These are phyloP conservation scores for Cercospora zeae-maydis DNA, from an alignment of 2,329 filamentous ascomycete genomes.

Conservation along the genomic window DNA sequence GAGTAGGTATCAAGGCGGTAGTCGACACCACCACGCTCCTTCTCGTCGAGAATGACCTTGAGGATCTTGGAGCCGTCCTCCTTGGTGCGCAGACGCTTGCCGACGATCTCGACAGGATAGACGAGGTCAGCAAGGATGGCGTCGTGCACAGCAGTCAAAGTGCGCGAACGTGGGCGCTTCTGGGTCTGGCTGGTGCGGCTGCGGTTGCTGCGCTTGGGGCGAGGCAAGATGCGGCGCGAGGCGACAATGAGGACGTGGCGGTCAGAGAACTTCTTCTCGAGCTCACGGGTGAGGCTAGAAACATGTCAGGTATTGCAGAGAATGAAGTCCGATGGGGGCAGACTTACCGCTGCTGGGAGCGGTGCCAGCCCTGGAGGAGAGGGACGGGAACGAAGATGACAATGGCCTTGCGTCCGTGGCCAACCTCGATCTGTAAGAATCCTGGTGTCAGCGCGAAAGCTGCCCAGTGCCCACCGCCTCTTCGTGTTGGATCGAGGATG, in stretches of 20 bases:
- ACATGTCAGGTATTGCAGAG: background rate
- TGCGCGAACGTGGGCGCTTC: conserved; percentile 97
- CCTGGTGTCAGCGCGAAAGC: conserved; percentile 54
- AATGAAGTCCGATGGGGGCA: background rate
- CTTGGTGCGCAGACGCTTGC: conserved; percentile 97
- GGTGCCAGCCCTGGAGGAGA: conserved; percentile 97
- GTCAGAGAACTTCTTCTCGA: conserved; percentile 99
- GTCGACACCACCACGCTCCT: conserved; percentile 99
- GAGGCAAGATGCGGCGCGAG: conserved; percentile 96
- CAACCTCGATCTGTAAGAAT: conserved; percentile 89
- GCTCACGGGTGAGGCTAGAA: conserved; percentile 91
- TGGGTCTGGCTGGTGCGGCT: conserved; percentile 94
- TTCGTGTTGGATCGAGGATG: conserved; percentile 35
- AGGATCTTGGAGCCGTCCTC: conserved; percentile 98
- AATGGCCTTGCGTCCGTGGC: conserved; percentile 99
- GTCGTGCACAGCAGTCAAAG: conserved; percentile 97
- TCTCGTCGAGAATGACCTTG: conserved; percentile 99
- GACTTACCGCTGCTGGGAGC: conserved; percentile 97
- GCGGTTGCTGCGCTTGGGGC: conserved; percentile 97
- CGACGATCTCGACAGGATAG: conserved; percentile 99
- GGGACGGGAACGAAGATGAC: conserved; percentile 99
- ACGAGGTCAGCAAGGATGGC: conserved; percentile 96
- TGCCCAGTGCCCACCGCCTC: conserved; percentile 57
- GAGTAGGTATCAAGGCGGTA: conserved; percentile 99
- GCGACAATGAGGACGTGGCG: conserved; percentile 99